These are phyloP conservation scores for Linnemannia schmuckeri DNA, from an alignment of 192 early-diverging fungal genomes.

Conservation along the genomic window DNA sequence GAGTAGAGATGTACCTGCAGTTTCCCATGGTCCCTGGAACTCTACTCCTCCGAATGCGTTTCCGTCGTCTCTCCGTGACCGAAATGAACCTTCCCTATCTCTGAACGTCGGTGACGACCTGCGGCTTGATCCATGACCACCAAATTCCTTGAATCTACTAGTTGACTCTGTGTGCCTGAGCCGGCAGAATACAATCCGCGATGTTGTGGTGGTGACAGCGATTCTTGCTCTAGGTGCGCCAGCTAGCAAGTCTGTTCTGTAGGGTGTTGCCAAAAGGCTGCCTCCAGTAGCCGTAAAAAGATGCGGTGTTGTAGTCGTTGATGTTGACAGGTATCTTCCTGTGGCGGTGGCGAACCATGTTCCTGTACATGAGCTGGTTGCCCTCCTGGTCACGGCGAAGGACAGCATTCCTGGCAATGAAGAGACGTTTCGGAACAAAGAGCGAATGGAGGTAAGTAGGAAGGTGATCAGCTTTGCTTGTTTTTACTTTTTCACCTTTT, in stretches of 20 bases:
- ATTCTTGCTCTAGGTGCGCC: neutral
- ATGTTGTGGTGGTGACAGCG: neutral
- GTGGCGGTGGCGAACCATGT: neutral
- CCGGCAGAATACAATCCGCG: neutral
- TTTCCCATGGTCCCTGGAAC: slow-evolving; percentile 30
- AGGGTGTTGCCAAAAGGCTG: neutral
- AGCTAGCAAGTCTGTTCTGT: neutral
- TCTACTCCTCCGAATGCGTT: slow-evolving; percentile 40
- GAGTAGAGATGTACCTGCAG: slow-evolving; percentile 4
- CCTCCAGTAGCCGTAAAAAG: neutral
- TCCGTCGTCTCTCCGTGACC: neutral
- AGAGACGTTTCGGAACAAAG: neutral
- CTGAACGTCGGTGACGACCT: neutral
- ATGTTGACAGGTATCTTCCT: neutral
- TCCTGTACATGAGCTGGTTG: neutral
- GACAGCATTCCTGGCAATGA: slow-evolving; percentile 17
- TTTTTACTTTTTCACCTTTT: neutral
- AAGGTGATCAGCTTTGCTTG: neutral
- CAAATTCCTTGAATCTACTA: neutral
- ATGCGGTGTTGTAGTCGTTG: neutral
- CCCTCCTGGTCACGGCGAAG: slow-evolving; percentile 13
- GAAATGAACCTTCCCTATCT: neutral
- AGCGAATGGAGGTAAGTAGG: neutral
- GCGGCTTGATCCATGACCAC: neutral
- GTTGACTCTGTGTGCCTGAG: neutral